A percentile compares a stretch with the other conserved stretches of the same genome.
phyloP scores from a whole-genome alignment of 306 rosid genomes.

The Ormosia emarginata region DNA sequence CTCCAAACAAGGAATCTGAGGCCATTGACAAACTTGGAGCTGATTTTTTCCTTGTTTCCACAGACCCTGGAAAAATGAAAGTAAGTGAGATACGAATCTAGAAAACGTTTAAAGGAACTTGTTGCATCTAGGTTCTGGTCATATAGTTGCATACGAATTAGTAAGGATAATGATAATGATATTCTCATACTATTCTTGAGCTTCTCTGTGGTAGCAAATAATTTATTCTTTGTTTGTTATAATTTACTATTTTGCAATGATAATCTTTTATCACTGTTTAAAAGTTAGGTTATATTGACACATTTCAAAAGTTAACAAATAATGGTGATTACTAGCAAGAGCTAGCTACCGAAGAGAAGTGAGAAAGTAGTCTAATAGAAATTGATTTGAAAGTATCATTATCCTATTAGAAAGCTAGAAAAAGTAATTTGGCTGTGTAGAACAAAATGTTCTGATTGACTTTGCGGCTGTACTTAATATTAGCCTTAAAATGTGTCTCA shows the following conservation, averaged over 20 bases:
- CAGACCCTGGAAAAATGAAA: slow-evolving; percentile 59
- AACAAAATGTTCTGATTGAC: background rate
- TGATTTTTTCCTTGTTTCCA: slow-evolving; percentile 71
- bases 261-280: background rate
- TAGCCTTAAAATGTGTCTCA: background rate
- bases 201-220: background rate
- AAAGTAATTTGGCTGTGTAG: background rate
- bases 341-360: background rate
- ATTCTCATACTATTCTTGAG: background rate
- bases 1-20: slow-evolving; percentile 62
- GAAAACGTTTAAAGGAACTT: background rate
- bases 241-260: background rate
- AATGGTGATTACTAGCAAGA: background rate
- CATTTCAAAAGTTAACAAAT: background rate
- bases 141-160: background rate
- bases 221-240: background rate
- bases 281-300: background rate
- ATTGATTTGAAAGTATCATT: background rate
- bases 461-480: background rate
- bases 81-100: slow-evolving; percentile 23
- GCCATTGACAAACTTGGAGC: slow-evolving; percentile 75
- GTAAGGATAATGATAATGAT: background rate
- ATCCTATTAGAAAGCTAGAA: background rate
- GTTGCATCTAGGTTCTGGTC: background rate
- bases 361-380: background rate